Evolutionary conservation across 1,284 basidiomycete genomes (phyloP), one percentile per base, ranked within the genome.

Genomic region (Malassezia globosa): DNA sequence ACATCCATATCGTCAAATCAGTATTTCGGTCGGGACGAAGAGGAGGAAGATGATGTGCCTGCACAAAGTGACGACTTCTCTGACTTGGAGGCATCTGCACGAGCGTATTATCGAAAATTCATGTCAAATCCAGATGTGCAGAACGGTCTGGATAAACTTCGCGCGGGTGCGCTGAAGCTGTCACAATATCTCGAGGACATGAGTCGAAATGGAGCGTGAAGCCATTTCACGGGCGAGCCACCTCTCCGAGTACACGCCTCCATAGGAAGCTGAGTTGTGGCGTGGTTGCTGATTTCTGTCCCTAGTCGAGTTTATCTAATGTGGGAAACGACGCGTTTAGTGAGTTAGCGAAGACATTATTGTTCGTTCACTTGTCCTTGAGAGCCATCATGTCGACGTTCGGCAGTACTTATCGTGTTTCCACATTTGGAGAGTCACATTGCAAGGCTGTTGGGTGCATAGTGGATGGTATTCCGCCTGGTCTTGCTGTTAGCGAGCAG

Each of bases 361-460:
- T 11, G 31, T 8, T 10, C 41, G 10, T 33, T 35, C 31, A 16
- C 16, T 21, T 22, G 16, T 7, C 22, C 29, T 6, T n/a, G 25
- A 6, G 7, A 8, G 18, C 23, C n/a, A 68, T 37, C 55, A 96
- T 96, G 92, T 94, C 88, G 29, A 85, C 88, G 37, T 96, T 87
- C 72, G 94, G 92, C 37, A 80, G 77, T 18, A 75, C 85, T 41
- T 97, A 87, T 77, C 81, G 88, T 45, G 92, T 97, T 34, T 90
- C 90, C 52, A 99, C 94, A 55, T 97, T 86, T 72, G 94, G 94
- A 59, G 94, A 99, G 77, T 88, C 85, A 54, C 94, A 99, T 72
- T 96, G 94, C 73, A 81, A 86, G 51, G 92, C 87, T 3, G 92
- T 97, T 29, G 94, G 94, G 27, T 88, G 87, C 53, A 96, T 99